These are phyloP conservation scores for Prunus padus DNA, from an alignment of 306 rosid genomes.

Conservation along the genomic window DNA sequence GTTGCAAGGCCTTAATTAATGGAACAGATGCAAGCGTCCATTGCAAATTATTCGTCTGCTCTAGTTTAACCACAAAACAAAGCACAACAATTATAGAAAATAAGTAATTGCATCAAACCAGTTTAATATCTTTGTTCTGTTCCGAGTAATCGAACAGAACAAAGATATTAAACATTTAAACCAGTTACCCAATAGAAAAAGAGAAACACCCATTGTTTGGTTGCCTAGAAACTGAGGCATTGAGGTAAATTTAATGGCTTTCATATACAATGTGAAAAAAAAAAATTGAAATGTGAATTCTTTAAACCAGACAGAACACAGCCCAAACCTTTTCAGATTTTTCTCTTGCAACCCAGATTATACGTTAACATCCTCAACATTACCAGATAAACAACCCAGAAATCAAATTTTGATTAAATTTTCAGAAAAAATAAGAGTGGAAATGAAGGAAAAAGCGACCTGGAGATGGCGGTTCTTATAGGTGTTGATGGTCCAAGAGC, in stretches of 20 bases:
- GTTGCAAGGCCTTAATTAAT: constrained; percentile 85
- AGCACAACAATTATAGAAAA: constrained; percentile 8
- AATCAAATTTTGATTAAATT: not conserved
- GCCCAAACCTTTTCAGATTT: not conserved
- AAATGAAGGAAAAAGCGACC: constrained; percentile 37
- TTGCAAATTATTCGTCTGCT: constrained; percentile 92
- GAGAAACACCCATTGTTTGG: not conserved
- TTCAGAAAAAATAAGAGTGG: not conserved
- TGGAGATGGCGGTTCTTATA: constrained; percentile 80
- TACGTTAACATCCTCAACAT: not conserved
- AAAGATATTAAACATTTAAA: not conserved
- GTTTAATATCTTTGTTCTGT: no score
- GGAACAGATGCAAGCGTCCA: constrained; percentile 84
- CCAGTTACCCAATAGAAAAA: not conserved
- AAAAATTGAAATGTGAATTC: not conserved
- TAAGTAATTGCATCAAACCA: constrained; percentile 19
- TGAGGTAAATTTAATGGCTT: not conserved
- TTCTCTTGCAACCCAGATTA: constrained; percentile 5
- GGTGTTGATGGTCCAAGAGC: constrained; percentile 85
- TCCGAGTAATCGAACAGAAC: constrained; percentile 17
- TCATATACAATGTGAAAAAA: not conserved
- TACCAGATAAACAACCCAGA: not conserved
- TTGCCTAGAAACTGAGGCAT: not conserved
- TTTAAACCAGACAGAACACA: constrained; percentile 11
- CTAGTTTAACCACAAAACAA: constrained; percentile 38